These are phyloP conservation scores for Eucalyptus tenuipes DNA, from an alignment of 345 rosid genomes.

Conservation along the genomic window DNA sequence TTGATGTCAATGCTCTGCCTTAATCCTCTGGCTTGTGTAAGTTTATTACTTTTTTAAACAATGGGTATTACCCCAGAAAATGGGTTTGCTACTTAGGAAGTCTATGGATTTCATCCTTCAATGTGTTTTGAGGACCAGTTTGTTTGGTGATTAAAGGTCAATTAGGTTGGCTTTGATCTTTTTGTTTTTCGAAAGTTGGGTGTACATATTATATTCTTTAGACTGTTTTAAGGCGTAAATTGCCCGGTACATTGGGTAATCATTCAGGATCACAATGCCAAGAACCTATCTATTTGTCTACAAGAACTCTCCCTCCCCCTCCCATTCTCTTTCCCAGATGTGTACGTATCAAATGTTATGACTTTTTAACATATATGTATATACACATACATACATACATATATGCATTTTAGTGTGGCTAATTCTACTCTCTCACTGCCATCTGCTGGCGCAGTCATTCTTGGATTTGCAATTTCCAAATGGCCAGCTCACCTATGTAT, in stretches of 20 bases:
- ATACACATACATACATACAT: background rate
- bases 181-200: background rate
- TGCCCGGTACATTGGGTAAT: background rate
- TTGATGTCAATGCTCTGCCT: constrained; percentile 96
- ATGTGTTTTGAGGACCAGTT: background rate
- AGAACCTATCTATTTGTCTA: background rate
- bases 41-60: background rate
- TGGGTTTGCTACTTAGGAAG: background rate
- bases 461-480: constrained; percentile 92
- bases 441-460: constrained; percentile 48
- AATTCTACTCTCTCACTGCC: background rate
- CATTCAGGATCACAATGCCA: background rate
- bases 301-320: background rate
- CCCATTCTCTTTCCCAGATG: background rate
- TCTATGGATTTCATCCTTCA: background rate
- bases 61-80: background rate
- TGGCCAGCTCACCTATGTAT: constrained; percentile 81
- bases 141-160: background rate
- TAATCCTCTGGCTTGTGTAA: constrained; percentile 87
- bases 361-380: background rate
- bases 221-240: background rate
- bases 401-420: background rate
- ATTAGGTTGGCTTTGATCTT: background rate
- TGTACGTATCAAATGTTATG: background rate
- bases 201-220: background rate